A percentile compares a stretch with the other conserved stretches of the same genome.
These are phyloP conservation scores for Pichia sporocuriosa DNA, from an alignment of 805 yeast genomes.

Conservation along the genomic window DNA sequence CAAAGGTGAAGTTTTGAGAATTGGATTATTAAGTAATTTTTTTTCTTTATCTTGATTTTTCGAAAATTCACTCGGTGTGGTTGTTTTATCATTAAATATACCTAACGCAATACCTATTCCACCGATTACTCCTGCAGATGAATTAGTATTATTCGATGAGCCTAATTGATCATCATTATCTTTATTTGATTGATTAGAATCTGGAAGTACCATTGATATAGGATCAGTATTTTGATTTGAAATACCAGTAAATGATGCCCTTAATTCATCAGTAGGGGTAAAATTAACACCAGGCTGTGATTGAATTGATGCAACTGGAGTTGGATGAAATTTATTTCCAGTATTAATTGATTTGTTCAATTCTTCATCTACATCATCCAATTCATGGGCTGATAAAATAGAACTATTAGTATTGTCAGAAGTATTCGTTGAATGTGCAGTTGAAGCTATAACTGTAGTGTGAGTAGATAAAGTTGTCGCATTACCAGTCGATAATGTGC, in stretches of 20 bases:
- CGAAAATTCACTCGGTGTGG: no score
- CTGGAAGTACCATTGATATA: slow-evolving; percentile 9
- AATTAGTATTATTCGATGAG: no score
- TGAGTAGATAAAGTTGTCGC: slow-evolving; percentile 8
- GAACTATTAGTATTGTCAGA: not conserved
- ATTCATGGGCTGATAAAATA: not conserved
- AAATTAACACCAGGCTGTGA: slow-evolving; percentile 23
- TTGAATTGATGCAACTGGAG: slow-evolving; percentile 15
- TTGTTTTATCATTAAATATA: not conserved
- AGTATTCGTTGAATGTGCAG: not conserved
- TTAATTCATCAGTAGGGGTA: slow-evolving; percentile 29
- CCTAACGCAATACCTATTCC: slow-evolving; percentile 8
- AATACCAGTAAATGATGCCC: slow-evolving; percentile 37
- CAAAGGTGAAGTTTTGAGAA: slow-evolving; percentile 66
- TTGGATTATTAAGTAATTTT: not conserved
- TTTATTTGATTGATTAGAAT: not conserved
- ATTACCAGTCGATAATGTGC: slow-evolving; percentile 4
- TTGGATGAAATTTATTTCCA: not conserved
- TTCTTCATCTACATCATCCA: not conserved
- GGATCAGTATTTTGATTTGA: slow-evolving; percentile 20
- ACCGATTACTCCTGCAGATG: not conserved
- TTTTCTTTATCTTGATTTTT: no score
- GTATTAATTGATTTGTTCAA: no score
- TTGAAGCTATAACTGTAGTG: slow-evolving; percentile 5
- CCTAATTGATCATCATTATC: not conserved